A percentile compares a stretch with the other conserved stretches of the same genome.
phyloP scores from a whole-genome alignment of 1,284 basidiomycete genomes.

The Boletus chippewaensis region DNA sequence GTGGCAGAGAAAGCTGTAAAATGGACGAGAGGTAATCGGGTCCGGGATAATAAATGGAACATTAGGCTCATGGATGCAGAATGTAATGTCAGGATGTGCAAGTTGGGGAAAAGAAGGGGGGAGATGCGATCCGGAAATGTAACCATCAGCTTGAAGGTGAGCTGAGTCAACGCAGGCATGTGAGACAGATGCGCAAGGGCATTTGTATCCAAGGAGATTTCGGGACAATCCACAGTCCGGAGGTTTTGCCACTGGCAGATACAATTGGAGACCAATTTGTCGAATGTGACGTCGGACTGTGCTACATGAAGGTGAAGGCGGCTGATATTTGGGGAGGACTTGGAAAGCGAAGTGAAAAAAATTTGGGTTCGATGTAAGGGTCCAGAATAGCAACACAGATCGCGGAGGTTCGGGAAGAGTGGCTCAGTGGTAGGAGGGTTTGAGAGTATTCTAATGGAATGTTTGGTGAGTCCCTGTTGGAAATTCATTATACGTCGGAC shows the following conservation, averaged over 20 bases:
- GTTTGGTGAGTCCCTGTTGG: not conserved
- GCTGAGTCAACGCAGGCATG: not conserved
- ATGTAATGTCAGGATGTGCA: not conserved
- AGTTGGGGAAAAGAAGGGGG: not conserved
- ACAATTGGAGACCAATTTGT: not conserved
- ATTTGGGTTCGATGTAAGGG: not conserved
- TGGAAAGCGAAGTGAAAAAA: too few species aligned
- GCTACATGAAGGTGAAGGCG: not conserved
- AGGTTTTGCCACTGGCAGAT: not conserved
- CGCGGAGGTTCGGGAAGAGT: not conserved
- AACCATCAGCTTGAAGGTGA: not conserved
- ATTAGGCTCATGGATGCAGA: not conserved
- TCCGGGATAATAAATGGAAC: too few species aligned
- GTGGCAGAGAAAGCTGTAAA: not conserved
- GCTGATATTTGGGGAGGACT: not conserved
- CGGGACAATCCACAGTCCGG: not conserved
- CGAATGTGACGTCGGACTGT: not conserved
- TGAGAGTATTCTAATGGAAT: not conserved
- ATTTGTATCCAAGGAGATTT: not conserved
- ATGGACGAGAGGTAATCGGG: not conserved
- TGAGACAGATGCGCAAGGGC: not conserved
- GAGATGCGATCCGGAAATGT: not conserved
- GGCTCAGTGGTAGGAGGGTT: not conserved
- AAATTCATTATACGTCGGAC: not conserved
- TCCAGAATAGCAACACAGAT: not conserved